Conservation (phyloP, 805 yeast species). For the Sporopachydermia lactativora region DNA sequence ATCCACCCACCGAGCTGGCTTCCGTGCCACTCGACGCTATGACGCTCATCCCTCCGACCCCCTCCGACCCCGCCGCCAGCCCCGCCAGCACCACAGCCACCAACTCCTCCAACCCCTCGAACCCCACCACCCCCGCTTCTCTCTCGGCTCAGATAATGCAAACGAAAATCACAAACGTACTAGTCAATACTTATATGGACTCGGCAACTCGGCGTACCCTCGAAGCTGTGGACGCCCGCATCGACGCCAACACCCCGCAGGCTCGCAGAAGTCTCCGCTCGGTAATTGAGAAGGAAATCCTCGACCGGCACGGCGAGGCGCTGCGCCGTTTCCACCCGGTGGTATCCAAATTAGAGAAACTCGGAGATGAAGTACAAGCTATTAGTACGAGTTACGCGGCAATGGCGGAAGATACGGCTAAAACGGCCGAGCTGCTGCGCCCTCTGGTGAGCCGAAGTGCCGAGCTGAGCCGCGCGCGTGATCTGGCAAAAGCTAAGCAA, state of each 20-base stretch:
- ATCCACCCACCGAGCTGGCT: not conserved
- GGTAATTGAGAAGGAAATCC: conserved; percentile 19
- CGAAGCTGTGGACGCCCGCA: conserved; percentile 15
- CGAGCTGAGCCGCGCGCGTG: conserved; percentile 13
- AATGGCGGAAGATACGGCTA: conserved; percentile 12
- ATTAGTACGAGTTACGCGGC: conserved; percentile 9
- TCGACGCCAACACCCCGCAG: conserved; percentile 18
- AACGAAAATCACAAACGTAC: conserved; percentile 12
- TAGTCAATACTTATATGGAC: conserved; percentile 21
- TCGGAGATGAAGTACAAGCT: conserved; percentile 12
- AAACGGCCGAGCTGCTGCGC: conserved; percentile 12
- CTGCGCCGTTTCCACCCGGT: conserved; percentile 21
- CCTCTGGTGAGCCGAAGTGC: conserved; percentile 16
- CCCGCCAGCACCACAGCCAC: not conserved
- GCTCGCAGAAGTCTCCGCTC: conserved; percentile 19
- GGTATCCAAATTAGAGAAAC: conserved; percentile 13
- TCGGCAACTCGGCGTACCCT: conserved; percentile 18
- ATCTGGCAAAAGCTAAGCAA: conserved; percentile 11
- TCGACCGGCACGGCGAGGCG: conserved; percentile 16
- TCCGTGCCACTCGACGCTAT: not conserved
- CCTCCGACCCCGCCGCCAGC: too few species aligned
- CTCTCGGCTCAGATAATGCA: not conserved
- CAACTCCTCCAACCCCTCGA: not conserved
- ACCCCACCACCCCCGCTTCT: not conserved
- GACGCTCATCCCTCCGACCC: not conserved